A percentile compares a stretch with the other conserved stretches of the same genome.
Conservation (phyloP, 2,329 filamentous ascomycete genomes). For the Dactylellina leptospora region DNA sequence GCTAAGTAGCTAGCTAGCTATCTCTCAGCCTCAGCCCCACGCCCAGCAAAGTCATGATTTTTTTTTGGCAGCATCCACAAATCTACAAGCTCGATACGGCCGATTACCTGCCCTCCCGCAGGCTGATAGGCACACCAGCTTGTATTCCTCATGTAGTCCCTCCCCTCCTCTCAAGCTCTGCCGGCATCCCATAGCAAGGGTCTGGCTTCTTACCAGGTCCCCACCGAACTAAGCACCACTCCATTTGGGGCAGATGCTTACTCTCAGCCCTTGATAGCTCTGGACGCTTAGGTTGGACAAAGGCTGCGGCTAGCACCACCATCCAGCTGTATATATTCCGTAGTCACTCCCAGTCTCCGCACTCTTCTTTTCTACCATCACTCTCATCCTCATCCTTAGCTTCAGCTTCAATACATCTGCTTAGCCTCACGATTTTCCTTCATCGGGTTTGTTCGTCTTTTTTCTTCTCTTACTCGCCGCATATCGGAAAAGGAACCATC, state of each 20-base stretch:
- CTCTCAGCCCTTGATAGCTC: conserved; percentile 51
- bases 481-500: conserved; percentile 29
- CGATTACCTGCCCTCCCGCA: conserved; percentile 13
- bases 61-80: conserved; percentile 1
- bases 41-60: background rate
- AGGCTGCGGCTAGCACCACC: conserved; percentile 37
- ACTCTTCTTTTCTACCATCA: conserved; percentile 33
- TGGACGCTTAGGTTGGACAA: conserved; percentile 5
- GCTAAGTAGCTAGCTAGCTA: background rate
- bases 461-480: conserved; percentile 18
- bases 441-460: conserved; percentile 41
- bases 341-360: conserved; percentile 32
- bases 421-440: conserved; percentile 51
- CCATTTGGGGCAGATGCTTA: conserved; percentile 38
- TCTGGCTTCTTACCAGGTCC: conserved; percentile 45
- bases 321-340: conserved; percentile 51
- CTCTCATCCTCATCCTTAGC: conserved; percentile 42
- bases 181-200: conserved; percentile 4
- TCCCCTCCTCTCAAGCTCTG: too few relatives aligned
- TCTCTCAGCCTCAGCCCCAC: conserved; percentile 51
- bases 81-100: conserved; percentile 4
- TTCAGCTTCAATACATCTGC: conserved; percentile 38
- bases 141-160: background rate
- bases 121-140: conserved; percentile 25
- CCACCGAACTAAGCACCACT: conserved; percentile 31